Conservation (phyloP, 2,329 filamentous ascomycete species). For the Macrophomina pseudophaseolina region DNA sequence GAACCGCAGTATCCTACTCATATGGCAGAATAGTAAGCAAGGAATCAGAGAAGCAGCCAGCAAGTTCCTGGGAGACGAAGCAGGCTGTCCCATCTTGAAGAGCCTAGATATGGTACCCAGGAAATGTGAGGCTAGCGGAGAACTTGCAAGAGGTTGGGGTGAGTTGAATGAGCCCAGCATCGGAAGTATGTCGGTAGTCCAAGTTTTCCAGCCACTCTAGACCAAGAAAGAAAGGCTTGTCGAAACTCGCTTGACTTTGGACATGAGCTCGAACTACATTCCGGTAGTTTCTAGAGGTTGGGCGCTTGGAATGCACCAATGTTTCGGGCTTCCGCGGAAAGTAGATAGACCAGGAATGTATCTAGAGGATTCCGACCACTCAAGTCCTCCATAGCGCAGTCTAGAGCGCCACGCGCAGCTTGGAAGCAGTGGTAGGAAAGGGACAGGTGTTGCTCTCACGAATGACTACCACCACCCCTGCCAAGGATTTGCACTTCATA, state of each 20-base stretch:
- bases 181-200: neutral
- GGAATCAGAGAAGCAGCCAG: conserved; percentile 13
- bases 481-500: neutral
- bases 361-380: conserved; percentile 1
- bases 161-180: conserved; percentile 3
- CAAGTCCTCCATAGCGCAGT: neutral
- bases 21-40: conserved; percentile 9
- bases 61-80: conserved; percentile 9
- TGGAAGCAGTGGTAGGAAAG: neutral
- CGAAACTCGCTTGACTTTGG: neutral
- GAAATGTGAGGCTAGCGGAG: conserved; percentile 5
- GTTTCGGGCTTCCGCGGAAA: conserved; percentile 1
- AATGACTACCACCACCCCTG: neutral
- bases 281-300: neutral
- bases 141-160: conserved; percentile 14
- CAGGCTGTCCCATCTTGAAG: conserved; percentile 19
- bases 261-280: conserved; percentile 4
- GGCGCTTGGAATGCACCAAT: conserved; percentile 2
- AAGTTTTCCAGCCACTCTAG: conserved; percentile 8
- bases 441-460: neutral
- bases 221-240: neutral
- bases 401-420: neutral
- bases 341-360: neutral
- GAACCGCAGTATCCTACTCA: neutral
- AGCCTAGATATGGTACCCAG: conserved; percentile 4